Base-by-base conservation (phyloP, 768 basidiomycete genomes). In the Lactarius evosmus region DNA sequence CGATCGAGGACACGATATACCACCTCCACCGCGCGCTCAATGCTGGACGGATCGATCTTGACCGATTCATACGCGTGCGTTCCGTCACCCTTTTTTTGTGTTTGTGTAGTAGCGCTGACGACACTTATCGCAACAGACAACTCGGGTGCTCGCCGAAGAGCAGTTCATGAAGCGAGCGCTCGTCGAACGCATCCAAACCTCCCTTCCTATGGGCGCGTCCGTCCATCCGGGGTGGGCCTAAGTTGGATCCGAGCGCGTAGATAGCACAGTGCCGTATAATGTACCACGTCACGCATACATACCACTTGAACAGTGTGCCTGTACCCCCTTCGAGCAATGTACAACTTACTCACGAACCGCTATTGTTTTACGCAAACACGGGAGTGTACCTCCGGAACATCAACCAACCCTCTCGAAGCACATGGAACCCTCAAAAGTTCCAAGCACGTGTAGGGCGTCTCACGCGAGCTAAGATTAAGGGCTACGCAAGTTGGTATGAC, bases 1-100 rank as follows among this genome's bases (percentile, higher is more conserved):
- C 96, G 1, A 95, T 98, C 72, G 96, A 98, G 76, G 97, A 98
- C 74, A 96, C 96, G 52, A 90, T 97, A 64, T 99, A 98, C 77
- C 95, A 98, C 74, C 83, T 99, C 53, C 93, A 95, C 68, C 84
- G 95, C 66, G 96, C 95, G 0, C 79, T 99, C 67, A 97, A 97
- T 72, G 79, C 88, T 58, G 92, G 92, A 0, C 85, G 93, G 63
- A 88, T 98, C 66, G 96, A 98, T 78, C 82, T 98, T 61, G 96
- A 99, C 72, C 83, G 91, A 46, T 98, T 98, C 79, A 78, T 98
- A 61, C 87, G 93, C 78, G 95, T 92, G 72, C 73, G 86, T 80
- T n/a, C n/a, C n/a, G n/a, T n/a, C n/a, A n/a, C 56, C 34, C 54
- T 8, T 46, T 32, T 7, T 29, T 30, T 63, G 8, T 30, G 8